Base-by-base conservation (phyloP, 768 basidiomycete species). In the Mycena maculata region DNA sequence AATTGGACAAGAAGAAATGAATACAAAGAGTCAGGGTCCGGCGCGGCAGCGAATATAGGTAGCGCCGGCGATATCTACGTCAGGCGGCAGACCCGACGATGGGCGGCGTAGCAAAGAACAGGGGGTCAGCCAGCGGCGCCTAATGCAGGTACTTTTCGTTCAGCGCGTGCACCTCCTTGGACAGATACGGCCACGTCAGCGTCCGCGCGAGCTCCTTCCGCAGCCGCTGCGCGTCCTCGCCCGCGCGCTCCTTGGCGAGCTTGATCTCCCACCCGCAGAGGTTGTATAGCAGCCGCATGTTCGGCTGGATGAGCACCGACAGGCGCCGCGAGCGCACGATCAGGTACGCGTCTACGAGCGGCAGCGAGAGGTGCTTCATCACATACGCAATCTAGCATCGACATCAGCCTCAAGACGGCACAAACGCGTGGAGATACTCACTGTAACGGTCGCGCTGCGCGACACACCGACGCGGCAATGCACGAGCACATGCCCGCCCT, bases 401-500 rank as follows among this genome's bases (percentile, higher is more conserved):
- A 45, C 3, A 64, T 22, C 45, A 16, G 13, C 49, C 30, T 59
- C 39, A 41, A 27, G 58, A 11, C 64, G 36, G 45, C 23, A 23
- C 69, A 63, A 48, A 52, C 48, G 36, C 47, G 54, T 56, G 18
- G 47, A 39, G 33, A 62, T 25, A 87, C 89, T 77, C 73, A 91
- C 90, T 68, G 93, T 93, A 66, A 99, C 95, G 33, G 95, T 97
- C 30, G 97, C 96, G 74, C 92, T 94, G 66, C 97, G 83, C 47
- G 92, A 94, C 45, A 99, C 97, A n/a, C 97, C 97, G n/a, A 99
- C 97, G n/a, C 96, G 87, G 78, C 97, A 99, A 78, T 99, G 97
- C 10, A 99, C 95, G 56, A 99, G 84, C 36, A 97, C 91, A 75
- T 93, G 92, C 3, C 97, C 97, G 9, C 96, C 96, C 54, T 90